Evolutionary conservation across 495 filamentous ascomycete genomes (phyloP).

Genomic region (Penicillium ucsense): DNA sequence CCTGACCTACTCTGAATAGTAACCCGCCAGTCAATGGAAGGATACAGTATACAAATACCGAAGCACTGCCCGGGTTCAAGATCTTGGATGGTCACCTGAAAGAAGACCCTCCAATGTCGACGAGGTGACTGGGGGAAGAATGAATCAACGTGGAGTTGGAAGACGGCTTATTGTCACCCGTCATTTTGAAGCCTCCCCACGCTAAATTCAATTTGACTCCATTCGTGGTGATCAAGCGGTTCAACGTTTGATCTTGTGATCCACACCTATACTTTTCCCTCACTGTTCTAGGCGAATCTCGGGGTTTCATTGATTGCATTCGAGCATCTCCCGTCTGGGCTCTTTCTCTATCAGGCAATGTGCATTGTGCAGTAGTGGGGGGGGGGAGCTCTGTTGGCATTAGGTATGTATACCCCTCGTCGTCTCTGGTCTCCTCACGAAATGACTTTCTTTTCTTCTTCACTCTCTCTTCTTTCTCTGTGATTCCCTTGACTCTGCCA

Average conservation of each 20-base stretch:
- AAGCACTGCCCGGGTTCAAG: too few species aligned
- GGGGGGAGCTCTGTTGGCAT: background rate
- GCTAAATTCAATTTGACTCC: background rate
- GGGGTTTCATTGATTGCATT: too few species aligned
- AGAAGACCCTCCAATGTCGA: constrained; percentile 1
- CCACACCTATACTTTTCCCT: too few species aligned
- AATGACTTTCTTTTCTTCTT: background rate
- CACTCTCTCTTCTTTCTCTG: background rate
- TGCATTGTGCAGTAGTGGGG: background rate
- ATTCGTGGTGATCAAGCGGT: background rate
- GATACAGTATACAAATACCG: too few species aligned
- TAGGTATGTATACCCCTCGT: constrained; percentile 5
- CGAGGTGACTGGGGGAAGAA: too few species aligned
- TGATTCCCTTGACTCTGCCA: too few species aligned
- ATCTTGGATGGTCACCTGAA: too few species aligned
- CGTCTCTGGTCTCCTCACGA: background rate
- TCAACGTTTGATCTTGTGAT: background rate
- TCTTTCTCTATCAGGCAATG: too few species aligned
- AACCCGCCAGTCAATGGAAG: too few species aligned
- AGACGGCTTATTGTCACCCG: background rate
- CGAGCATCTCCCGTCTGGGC: too few species aligned
- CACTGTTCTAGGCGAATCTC: too few species aligned
- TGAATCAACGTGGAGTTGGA: background rate
- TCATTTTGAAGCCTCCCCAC: background rate
- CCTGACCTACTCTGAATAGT: too few species aligned